Conservation (phyloP, 2,329 filamentous ascomycete species). For the Cytospora schulzeri region DNA sequence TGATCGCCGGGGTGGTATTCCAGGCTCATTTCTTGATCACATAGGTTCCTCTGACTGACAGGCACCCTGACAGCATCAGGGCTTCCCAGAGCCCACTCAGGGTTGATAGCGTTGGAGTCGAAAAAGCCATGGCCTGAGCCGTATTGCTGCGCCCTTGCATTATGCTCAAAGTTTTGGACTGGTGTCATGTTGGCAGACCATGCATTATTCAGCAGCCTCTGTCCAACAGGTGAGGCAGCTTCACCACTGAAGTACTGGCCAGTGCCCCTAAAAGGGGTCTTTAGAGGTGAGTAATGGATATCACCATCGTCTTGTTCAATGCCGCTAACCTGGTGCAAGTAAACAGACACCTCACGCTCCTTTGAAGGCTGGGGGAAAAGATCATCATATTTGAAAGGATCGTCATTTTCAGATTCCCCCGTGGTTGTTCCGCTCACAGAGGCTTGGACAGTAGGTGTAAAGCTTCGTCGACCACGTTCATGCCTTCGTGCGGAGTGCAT, state of each 20-base stretch:
- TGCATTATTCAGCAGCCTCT: not conserved
- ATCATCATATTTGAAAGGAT: slow-evolving; percentile 51
- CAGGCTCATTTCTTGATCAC: not conserved
- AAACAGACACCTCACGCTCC: slow-evolving; percentile 48
- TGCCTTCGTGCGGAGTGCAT: slow-evolving; percentile 23
- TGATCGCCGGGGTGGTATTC: not conserved
- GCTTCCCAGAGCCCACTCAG: slow-evolving; percentile 21
- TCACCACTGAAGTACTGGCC: slow-evolving; percentile 2
- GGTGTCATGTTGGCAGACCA: not conserved
- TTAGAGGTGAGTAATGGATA: slow-evolving; percentile 31
- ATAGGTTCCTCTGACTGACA: slow-evolving; percentile 6
- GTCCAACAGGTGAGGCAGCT: not conserved
- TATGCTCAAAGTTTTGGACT: not conserved
- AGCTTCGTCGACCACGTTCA: slow-evolving; percentile 16
- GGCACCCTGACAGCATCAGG: slow-evolving; percentile 22
- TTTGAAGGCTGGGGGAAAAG: slow-evolving; percentile 41
- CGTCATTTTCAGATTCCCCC: slow-evolving; percentile 37
- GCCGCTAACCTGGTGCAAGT: slow-evolving; percentile 38
- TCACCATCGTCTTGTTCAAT: slow-evolving; percentile 32
- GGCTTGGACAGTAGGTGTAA: slow-evolving; percentile 33
- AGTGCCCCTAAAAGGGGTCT: not conserved
- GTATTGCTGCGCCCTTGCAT: not conserved
- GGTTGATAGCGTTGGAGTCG: slow-evolving; percentile 19
- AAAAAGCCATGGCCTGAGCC: slow-evolving; percentile 13
- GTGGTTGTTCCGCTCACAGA: slow-evolving; percentile 34